phyloP scores from a whole-genome alignment of 2,329 filamentous ascomycete species.

The Calonectria hongkongensis region DNA sequence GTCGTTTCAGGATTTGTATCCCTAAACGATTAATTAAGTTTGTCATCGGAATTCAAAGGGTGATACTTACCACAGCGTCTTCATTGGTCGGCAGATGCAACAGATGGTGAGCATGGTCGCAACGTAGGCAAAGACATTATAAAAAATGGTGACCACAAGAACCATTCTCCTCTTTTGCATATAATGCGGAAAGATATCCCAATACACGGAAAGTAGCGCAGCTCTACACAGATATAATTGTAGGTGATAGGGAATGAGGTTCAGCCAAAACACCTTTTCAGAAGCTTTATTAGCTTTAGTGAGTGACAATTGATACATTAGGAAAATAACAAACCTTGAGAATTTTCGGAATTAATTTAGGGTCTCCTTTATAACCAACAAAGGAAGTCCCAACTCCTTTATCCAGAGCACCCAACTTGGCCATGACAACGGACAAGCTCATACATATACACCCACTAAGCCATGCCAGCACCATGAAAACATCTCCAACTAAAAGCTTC shows the following conservation, averaged over 20 bases:
- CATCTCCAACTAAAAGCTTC: slow-evolving; percentile 32
- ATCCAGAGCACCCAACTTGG: not conserved
- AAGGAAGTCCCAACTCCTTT: not conserved
- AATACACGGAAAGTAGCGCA: not conserved
- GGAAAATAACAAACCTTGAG: not conserved
- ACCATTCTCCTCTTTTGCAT: not conserved
- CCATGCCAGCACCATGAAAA: slow-evolving; percentile 39
- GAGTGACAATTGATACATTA: not conserved
- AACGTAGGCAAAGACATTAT: not conserved
- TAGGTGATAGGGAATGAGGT: not conserved
- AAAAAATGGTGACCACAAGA: not conserved
- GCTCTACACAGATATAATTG: slow-evolving; percentile 1
- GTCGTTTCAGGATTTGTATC: not conserved
- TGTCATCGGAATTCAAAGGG: too few relatives aligned
- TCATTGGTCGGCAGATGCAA: not conserved
- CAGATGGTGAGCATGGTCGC: not conserved
- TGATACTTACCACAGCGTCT: not conserved
- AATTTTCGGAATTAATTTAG: not conserved
- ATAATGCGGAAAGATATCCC: not conserved
- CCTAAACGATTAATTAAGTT: not conserved
- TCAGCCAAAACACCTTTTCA: slow-evolving; percentile 5
- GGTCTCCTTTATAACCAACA: not conserved
- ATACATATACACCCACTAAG: not conserved
- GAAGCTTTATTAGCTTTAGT: not conserved
- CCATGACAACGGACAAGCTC: not conserved